These are phyloP conservation scores for Penstemon newberryi DNA, from an alignment of 257 asterid genomes.

Conservation along the genomic window DNA sequence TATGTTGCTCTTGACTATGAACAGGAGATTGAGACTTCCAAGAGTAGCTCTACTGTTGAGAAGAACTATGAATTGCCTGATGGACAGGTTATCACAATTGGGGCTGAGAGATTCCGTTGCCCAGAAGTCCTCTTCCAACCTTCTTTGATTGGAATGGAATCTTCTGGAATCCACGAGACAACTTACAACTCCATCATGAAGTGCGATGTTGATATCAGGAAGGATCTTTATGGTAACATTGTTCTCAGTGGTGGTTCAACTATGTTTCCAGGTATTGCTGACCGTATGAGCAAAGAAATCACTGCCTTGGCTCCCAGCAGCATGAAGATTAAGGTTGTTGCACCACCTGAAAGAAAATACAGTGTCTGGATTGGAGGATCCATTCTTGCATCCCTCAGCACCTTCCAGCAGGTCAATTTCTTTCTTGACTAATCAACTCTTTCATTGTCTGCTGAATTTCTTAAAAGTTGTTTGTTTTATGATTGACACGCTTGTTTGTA, in stretches of 20 bases:
- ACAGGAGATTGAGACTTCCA: slow-evolving; percentile 35
- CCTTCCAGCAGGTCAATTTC: slow-evolving; percentile 35
- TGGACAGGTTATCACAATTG: slow-evolving; percentile 33
- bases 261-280: slow-evolving; percentile 36
- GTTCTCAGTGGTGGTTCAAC: slow-evolving; percentile 39
- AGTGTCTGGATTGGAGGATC: slow-evolving; percentile 41
- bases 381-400: slow-evolving; percentile 39
- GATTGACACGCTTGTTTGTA: slow-evolving; percentile 10
- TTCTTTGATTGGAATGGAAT: slow-evolving; percentile 36
- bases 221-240: slow-evolving; percentile 33
- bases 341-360: slow-evolving; percentile 37
- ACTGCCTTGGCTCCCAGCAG: slow-evolving; percentile 39
- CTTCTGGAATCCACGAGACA: slow-evolving; percentile 40
- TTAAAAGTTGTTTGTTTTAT: neutral
- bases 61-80: slow-evolving; percentile 38
- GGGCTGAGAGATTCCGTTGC: slow-evolving; percentile 42
- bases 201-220: slow-evolving; percentile 36
- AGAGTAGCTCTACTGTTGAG: slow-evolving; percentile 35
- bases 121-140: slow-evolving; percentile 40
- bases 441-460: neutral
- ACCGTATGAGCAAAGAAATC: slow-evolving; percentile 39
- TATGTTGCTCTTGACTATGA: slow-evolving; percentile 38
- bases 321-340: slow-evolving; percentile 38
- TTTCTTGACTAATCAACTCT: neutral
- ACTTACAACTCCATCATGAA: slow-evolving; percentile 39